phyloP scores from a whole-genome alignment of 805 yeast species.

The Kluyveromyces nonfermentans region DNA sequence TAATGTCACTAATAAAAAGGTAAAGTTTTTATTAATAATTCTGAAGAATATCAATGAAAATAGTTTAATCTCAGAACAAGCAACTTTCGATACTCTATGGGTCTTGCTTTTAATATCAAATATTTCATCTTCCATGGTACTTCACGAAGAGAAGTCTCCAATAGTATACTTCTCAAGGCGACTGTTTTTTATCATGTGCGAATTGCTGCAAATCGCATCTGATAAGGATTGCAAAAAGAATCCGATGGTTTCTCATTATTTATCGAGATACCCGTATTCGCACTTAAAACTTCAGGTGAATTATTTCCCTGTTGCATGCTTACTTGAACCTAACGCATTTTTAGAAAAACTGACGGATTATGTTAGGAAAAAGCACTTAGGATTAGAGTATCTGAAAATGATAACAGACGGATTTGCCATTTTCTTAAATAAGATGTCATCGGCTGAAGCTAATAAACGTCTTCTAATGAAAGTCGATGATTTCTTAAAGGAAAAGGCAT shows the following conservation, averaged over 20 bases:
- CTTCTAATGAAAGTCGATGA: slow-evolving; percentile 23
- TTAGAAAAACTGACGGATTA: slow-evolving; percentile 19
- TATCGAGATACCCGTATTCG: slow-evolving; percentile 13
- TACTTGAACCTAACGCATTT: slow-evolving; percentile 26
- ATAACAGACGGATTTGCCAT: slow-evolving; percentile 31
- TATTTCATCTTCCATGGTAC: slow-evolving; percentile 5
- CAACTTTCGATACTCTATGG: slow-evolving; percentile 19
- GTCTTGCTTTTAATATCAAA: slow-evolving; percentile 9
- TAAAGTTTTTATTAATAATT: slow-evolving; percentile 18
- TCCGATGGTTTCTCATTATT: slow-evolving; percentile 10
- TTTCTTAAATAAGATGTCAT: slow-evolving; percentile 25
- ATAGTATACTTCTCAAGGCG: slow-evolving; percentile 3
- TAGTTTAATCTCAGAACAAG: slow-evolving; percentile 16
- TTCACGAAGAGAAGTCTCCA: slow-evolving; percentile 5
- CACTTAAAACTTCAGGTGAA: slow-evolving; percentile 21
- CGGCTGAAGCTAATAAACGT: slow-evolving; percentile 17
- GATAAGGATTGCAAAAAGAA: slow-evolving; percentile 12
- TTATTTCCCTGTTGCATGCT: slow-evolving; percentile 23
- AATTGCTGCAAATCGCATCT: slow-evolving; percentile 5
- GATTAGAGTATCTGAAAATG: slow-evolving; percentile 22
- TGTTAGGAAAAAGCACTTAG: slow-evolving; percentile 8
- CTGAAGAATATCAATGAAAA: slow-evolving; percentile 23
- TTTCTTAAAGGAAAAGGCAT: slow-evolving; percentile 25
- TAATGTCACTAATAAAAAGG: slow-evolving; percentile 12
- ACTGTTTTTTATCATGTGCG: slow-evolving; percentile 7